Evolutionary conservation across 148 eudicot genomes (phyloP), one percentile per base, ranked within the genome.

Genomic region (Persicaria maculosa): DNA sequence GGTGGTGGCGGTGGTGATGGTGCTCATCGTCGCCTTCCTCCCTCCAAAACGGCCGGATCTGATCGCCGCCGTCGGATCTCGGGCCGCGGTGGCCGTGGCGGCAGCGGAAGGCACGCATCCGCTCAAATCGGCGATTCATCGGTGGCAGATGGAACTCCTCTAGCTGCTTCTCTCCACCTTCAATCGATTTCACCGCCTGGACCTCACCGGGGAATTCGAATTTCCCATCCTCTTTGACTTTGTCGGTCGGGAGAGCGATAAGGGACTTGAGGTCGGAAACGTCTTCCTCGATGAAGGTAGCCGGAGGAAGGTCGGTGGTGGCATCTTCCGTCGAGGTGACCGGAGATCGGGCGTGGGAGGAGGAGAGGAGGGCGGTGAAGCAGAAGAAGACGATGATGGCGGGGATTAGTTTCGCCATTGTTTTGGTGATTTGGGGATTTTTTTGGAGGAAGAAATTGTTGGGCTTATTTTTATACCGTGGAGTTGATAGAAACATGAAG

Each of bases 331-430:
- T 3, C 11, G 68, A 9, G 6, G 68, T 8, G 4, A 25, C 11
- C 68, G 44, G 44, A 61, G 68, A 61, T 61, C 6, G 44, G 68
- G 68, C 68, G 44, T 62, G 16, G 19, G 47, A 65, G 70, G 70
- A 65, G 11, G 70, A 40, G 2, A 65, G 70, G 70, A 65, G 12
- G 70, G 43, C 6, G 70, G 70, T 5, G 17, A 65, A 40, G 70
- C 3, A 65, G 70, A 43, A 40, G 19, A 65, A 5, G 47, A 65
- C 17, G 70, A 65, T 65, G 46, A 65, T 9, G 0, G 9, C 70
- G 46, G 45, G 70, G 17, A 65, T 65, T 65, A 65, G 70, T 6
- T 12, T 65, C 1, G 70, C 70, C 70, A 65, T 65, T 14, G 46
- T 65, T 14, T 4, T 15, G 47, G 47, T 0, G 9, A 14, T 65